Evolutionary conservation across 2,329 filamentous ascomycete genomes (phyloP).

Genomic region (Diaporthe capsici): DNA sequence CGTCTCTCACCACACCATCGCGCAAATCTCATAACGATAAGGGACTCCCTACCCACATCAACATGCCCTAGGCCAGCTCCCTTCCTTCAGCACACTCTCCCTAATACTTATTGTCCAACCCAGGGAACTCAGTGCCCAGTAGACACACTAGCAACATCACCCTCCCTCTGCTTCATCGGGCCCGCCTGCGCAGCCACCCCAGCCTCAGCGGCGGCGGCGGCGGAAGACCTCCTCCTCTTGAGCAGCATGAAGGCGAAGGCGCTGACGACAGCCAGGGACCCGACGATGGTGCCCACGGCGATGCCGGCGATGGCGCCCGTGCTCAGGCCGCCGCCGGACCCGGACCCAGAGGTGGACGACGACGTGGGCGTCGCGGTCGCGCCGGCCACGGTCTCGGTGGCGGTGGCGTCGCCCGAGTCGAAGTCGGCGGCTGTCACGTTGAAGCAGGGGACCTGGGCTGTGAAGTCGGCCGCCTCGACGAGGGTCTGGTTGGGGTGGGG

Average conservation of each 20-base stretch:
- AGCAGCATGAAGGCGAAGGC: conserved; percentile 49
- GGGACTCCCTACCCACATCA: not conserved
- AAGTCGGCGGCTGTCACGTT: conserved; percentile 52
- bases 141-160: conserved; percentile 32
- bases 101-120: accelerated
- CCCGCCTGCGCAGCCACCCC: not conserved
- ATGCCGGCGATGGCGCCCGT: conserved; percentile 55
- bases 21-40: no score
- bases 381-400: conserved; percentile 43
- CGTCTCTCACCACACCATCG: not conserved
- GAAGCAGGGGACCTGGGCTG: conserved; percentile 53
- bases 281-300: conserved; percentile 53
- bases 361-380: conserved; percentile 20
- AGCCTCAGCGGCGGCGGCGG: not conserved
- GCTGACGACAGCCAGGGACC: conserved; percentile 49
- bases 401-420: conserved; percentile 44
- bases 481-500: conserved; percentile 48
- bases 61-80: no score
- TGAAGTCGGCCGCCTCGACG: conserved; percentile 50
- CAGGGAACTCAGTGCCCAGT: not conserved
- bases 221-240: conserved; percentile 32
- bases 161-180: conserved; percentile 9
- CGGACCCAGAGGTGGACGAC: no score
- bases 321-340: conserved; percentile 47
- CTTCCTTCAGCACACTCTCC: not conserved